A percentile compares a stretch with the other conserved stretches of the same genome.
These are phyloP conservation scores for Acanthamoeba divionensis DNA, from an alignment of 208 protist genomes.

Conservation along the genomic window DNA sequence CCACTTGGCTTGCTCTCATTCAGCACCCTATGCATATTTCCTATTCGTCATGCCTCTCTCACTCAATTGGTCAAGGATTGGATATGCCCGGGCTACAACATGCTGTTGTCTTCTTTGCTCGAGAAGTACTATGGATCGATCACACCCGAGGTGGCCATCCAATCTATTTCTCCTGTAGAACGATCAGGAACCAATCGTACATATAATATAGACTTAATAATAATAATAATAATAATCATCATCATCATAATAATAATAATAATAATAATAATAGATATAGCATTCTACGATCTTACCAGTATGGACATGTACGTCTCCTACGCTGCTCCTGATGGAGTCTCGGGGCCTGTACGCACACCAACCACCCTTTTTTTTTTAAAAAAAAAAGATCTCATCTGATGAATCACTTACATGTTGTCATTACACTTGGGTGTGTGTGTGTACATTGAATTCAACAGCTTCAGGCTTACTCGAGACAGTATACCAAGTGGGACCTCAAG, in stretches of 20 bases:
- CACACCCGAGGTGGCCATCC: slow-evolving; percentile 42
- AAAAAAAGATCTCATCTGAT: background rate
- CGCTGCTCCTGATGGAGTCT: background rate
- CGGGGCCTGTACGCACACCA: background rate
- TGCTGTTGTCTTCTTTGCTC: slow-evolving; percentile 20
- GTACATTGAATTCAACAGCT: background rate
- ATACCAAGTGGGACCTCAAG: background rate
- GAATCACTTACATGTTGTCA: too few relatives aligned
- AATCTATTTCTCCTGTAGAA: slow-evolving; percentile 43
- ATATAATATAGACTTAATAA: too few relatives aligned
- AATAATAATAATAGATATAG: background rate
- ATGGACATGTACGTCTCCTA: slow-evolving; percentile 38
- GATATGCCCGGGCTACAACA: slow-evolving; percentile 56
- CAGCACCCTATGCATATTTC: background rate
- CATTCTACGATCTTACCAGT: slow-evolving; percentile 59
- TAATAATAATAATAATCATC: too few relatives aligned
- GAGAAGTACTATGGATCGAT: slow-evolving; percentile 56
- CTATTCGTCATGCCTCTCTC: background rate
- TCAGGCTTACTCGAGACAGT: background rate
- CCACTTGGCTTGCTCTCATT: background rate
- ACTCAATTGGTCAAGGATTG: too few relatives aligned
- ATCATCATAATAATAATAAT: background rate
- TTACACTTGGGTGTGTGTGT: too few relatives aligned
- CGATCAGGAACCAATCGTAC: background rate
- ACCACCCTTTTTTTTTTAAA: too few relatives aligned